Evolutionary conservation across 2,329 filamentous ascomycete species (phyloP).

Genomic region (Alternaria incomplexa): DNA sequence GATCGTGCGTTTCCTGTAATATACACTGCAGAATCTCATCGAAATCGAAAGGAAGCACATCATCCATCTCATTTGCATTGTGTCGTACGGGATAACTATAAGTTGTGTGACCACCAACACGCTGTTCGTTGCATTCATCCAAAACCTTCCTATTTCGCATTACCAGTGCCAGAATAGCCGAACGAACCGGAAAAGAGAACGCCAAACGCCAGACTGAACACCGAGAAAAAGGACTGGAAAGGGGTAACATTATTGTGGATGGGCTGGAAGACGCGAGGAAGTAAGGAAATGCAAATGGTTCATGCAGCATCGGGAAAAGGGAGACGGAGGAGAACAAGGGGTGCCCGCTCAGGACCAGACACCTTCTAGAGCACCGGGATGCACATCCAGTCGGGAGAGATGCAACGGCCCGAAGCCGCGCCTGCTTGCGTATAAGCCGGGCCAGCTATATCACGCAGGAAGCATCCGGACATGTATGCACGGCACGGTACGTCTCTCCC

Average conservation of each 20-base stretch:
- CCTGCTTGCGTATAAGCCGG: not conserved
- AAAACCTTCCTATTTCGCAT: not conserved
- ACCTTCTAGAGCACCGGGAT: not conserved
- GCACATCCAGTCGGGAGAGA: not conserved
- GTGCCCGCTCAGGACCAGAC: not conserved
- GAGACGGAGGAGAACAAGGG: not conserved
- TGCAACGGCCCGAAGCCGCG: slow-evolving; percentile 24
- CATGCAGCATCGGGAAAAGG: not conserved
- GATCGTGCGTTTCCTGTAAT: not conserved
- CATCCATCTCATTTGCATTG: not conserved
- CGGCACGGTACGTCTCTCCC: not conserved
- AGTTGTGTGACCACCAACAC: slow-evolving; percentile 8
- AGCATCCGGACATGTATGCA: not conserved
- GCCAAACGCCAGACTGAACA: not conserved
- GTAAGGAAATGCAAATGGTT: not conserved
- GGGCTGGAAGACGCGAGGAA: not conserved
- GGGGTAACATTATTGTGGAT: not conserved
- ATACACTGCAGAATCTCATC: slow-evolving; percentile 5
- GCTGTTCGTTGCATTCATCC: slow-evolving; percentile 4
- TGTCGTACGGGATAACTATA: not conserved
- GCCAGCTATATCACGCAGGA: slow-evolving; percentile 1
- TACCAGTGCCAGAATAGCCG: slow-evolving; percentile 4
- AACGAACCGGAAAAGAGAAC: not conserved
- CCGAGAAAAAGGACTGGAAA: not conserved
- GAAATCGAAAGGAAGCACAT: not conserved